Percentiles rank a stretch among this genome's conserved stretches.
Conservation (phyloP, 108 stramenopile species). For the Cyclostephanos tholiformis region DNA sequence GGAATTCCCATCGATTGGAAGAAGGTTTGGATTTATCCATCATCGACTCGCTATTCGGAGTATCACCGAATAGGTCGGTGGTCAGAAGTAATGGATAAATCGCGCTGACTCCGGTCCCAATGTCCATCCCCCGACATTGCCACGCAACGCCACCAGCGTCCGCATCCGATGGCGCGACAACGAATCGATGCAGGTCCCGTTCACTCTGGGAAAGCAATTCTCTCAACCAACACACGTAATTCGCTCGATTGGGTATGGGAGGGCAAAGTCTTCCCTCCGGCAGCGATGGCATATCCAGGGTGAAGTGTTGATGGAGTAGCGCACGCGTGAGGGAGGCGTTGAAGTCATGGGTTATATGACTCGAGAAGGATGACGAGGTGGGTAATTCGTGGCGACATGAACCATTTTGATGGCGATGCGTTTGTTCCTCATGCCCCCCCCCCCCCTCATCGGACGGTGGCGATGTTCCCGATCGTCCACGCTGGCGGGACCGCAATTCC, state of each 20-base stretch:
- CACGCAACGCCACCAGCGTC: neutral
- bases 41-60: conserved; percentile 1
- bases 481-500: conserved; percentile 20
- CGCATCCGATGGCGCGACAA: neutral
- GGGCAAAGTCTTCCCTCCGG: conserved; percentile 84
- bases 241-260: conserved; percentile 91
- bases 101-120: conserved; percentile 88
- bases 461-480: neutral
- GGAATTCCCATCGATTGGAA: conserved; percentile 53
- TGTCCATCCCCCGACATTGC: conserved; percentile 68
- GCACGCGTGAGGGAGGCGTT: conserved; percentile 78
- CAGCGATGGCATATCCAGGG: conserved; percentile 62
- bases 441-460: neutral
- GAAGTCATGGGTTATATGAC: conserved; percentile 57
- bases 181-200: conserved; percentile 23
- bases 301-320: conserved; percentile 72
- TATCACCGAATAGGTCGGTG: conserved; percentile 24
- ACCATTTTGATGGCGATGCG: neutral
- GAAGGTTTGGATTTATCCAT: conserved; percentile 6
- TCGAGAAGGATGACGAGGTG: neutral
- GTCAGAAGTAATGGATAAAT: conserved; percentile 85
- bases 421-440: neutral
- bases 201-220: conserved; percentile 54
- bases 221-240: conserved; percentile 86
- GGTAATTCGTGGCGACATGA: neutral